Percentiles rank a stretch among this genome's conserved stretches.
Conservation (phyloP, 306 rosid species). For the Acacia melanoxylon region DNA sequence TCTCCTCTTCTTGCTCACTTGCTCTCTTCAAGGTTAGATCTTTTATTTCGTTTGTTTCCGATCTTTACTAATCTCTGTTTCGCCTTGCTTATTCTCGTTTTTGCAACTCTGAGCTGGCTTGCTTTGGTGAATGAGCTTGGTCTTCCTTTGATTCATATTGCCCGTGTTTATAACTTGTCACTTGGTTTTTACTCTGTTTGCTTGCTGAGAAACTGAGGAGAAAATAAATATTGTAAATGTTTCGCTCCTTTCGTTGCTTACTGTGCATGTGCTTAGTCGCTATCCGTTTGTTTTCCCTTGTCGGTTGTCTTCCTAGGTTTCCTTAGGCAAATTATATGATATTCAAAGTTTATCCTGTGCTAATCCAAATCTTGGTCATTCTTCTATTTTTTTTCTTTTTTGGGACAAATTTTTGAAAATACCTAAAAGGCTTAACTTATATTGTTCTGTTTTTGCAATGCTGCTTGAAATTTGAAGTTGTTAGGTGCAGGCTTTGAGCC, state of each 20-base stretch:
- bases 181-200: conserved; percentile 19
- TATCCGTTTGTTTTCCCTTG: neutral
- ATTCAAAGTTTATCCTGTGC: neutral
- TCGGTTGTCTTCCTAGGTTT: neutral
- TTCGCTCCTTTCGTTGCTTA: neutral
- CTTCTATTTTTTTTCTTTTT: neutral
- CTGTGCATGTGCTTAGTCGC: neutral
- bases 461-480: conserved; percentile 8
- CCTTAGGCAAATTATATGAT: neutral
- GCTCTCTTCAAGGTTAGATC: neutral
- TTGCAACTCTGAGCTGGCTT: conserved; percentile 45
- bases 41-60: neutral
- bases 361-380: neutral
- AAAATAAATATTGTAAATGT: neutral
- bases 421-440: neutral
- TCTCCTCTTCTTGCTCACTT: neutral
- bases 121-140: conserved; percentile 35
- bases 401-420: neutral
- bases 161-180: neutral
- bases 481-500: neutral
- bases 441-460: conserved; percentile 14
- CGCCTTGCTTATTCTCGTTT: neutral
- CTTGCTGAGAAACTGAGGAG: conserved; percentile 30
- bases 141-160: neutral
- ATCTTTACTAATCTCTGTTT: neutral